phyloP scores from a whole-genome alignment of 768 basidiomycete genomes.

The Kwoniella dendrophila region DNA sequence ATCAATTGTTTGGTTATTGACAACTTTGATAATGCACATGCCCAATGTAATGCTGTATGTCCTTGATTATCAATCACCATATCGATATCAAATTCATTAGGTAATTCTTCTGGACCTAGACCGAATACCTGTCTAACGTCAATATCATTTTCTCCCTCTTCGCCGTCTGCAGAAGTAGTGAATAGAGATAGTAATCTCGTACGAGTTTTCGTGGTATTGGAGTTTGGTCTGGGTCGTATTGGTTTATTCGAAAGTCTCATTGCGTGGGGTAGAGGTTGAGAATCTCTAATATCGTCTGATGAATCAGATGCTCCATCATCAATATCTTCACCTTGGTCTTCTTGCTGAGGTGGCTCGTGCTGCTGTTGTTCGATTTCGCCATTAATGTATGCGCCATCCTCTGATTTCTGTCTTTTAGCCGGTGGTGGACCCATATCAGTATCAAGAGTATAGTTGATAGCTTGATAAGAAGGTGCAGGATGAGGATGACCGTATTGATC shows the following conservation, averaged over 20 bases:
- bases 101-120: slow-evolving; percentile 25
- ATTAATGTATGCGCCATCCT: slow-evolving; percentile 23
- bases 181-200: slow-evolving; percentile 52
- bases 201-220: slow-evolving; percentile 35
- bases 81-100: slow-evolving; percentile 66
- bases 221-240: slow-evolving; percentile 35
- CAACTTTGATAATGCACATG: slow-evolving; percentile 78
- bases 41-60: slow-evolving; percentile 91
- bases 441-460: slow-evolving; percentile 15
- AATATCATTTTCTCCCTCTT: slow-evolving; percentile 20
- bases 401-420: slow-evolving; percentile 33
- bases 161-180: slow-evolving; percentile 13
- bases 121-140: slow-evolving; percentile 39
- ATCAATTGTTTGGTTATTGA: slow-evolving; percentile 72
- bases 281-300: slow-evolving; percentile 34
- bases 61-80: slow-evolving; percentile 90
- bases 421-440: slow-evolving; percentile 35
- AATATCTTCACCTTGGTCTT: slow-evolving; percentile 24
- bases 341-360: slow-evolving; percentile 15
- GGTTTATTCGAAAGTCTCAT: slow-evolving; percentile 51
- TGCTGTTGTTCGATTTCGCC: slow-evolving; percentile 17
- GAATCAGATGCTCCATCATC: slow-evolving; percentile 41
- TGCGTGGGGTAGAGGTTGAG: slow-evolving; percentile 34
- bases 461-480: slow-evolving; percentile 20
- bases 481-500: slow-evolving; percentile 53